Evolutionary conservation across 106 monocot species (phyloP), one percentile per base, ranked within the genome.

Genomic region (Dactylorhiza incarnata): DNA sequence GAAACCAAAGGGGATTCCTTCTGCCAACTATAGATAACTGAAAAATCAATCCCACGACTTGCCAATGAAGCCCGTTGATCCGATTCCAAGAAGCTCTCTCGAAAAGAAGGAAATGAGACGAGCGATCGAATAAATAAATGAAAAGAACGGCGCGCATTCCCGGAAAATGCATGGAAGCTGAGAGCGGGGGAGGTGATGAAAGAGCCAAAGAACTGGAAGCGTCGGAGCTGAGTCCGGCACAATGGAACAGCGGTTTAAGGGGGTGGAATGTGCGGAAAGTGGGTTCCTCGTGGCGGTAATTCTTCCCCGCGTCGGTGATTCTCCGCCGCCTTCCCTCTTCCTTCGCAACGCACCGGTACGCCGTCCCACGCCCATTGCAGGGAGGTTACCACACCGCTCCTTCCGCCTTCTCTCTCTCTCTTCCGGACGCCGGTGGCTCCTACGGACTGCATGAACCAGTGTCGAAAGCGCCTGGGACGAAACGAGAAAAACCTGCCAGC

Each of bases 211-310:
- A 37, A 37, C 19, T 10, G n/a, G 6, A 20, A 15, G 7, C 3
- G 19, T 19, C 59, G 45, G 0, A 69, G 69, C 44, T 7, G 45
- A 69, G 69, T 22, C 48, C 20, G 2, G 48, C 7, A 72, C 19
- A 72, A 72, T 12, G 72, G 45, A 45, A 49, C 22, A 22, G 8
- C 0, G 49, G 20, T 22, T 23, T 23, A 72, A 49, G n/a, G 48
- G 17, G 19, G n/a, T 19, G 72, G 5, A 66, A 69, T 16, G 69
- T 16, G 23, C 72, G 69, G 45, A 70, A 70, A 70, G 14, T 70
- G 17, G 45, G 10, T 72, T 72, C 23, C 72, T 48, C 72, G 23
- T 72, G 72, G 49, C 19, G 72, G 72, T 72, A 49, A 72, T 17
- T 10, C 23, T 48, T 8, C 5, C 5, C 49, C 20, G 19, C 9